These are phyloP conservation scores for Erigeron philadelphicus DNA, from an alignment of 140 eudicot species.

Conservation along the genomic window DNA sequence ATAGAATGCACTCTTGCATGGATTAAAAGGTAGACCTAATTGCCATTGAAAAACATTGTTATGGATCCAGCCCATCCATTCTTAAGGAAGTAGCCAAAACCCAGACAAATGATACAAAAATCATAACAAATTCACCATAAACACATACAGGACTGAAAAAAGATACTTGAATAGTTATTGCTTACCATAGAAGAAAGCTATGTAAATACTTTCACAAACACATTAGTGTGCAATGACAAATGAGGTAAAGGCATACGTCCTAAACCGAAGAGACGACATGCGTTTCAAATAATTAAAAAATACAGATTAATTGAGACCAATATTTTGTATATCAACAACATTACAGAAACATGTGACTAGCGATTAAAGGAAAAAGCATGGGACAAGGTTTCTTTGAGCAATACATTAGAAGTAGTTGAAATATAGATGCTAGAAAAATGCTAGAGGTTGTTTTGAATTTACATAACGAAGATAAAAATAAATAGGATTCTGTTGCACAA, in stretches of 20 bases:
- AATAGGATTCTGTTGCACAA: not conserved
- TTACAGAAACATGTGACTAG: no score
- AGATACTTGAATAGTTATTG: not conserved
- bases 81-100: no score
- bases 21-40: not conserved
- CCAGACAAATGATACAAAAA: no score
- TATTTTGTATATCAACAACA: no score
- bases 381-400: not conserved
- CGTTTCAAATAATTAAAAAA: not conserved
- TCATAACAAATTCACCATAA: no score
- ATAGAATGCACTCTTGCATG: not conserved
- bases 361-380: no score
- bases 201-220: not conserved
- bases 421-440: not conserved
- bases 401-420: not conserved
- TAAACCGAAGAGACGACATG: not conserved
- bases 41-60: no score
- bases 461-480: not conserved
- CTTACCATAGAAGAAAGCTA: slow-evolving; percentile 5
- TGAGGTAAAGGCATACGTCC: not conserved
- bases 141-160: no score
- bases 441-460: not conserved
- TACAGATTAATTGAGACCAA: not conserved
- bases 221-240: not conserved
- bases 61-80: no score